Conservation (phyloP, 2,329 filamentous ascomycete species). For the Macrophomina phaseolina region DNA sequence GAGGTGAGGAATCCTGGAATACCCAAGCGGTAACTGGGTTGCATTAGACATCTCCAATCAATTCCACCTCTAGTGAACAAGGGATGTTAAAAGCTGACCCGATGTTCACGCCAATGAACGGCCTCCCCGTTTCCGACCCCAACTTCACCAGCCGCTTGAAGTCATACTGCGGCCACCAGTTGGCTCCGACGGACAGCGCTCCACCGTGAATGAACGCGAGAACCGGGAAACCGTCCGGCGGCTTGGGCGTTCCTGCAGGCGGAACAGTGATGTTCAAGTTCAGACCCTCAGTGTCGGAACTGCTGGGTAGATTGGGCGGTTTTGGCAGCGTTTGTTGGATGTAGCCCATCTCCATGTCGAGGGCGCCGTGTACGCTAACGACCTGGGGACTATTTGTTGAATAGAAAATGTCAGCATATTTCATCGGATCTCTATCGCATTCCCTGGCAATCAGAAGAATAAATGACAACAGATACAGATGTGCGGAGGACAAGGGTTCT, state of each 20-base stretch:
- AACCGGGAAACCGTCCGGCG: conserved; percentile 50
- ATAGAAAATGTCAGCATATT: conserved; percentile 23
- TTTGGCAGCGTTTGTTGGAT: conserved; percentile 56
- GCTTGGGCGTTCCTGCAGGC: conserved; percentile 34
- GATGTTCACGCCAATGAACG: conserved; percentile 52
- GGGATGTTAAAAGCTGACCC: conserved; percentile 50
- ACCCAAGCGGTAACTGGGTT: conserved; percentile 40
- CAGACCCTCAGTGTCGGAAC: conserved; percentile 57
- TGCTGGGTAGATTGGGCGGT: conserved; percentile 32
- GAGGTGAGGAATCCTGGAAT: conserved; percentile 51
- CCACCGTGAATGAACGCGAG: conserved; percentile 62
- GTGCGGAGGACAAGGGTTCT: no score
- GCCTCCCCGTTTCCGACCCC: conserved; percentile 50
- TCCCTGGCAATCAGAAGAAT: no score
- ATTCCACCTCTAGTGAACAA: no score
- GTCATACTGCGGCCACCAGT: conserved; percentile 61
- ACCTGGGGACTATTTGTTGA: conserved; percentile 44
- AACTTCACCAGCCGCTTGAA: conserved; percentile 52
- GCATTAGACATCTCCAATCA: background rate
- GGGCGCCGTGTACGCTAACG: conserved; percentile 47
- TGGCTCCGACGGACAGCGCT: conserved; percentile 56
- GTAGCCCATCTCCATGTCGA: conserved; percentile 54
- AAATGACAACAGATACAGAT: no score
- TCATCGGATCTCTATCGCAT: no score
- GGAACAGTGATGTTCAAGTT: conserved; percentile 61